These are phyloP conservation scores for Fistulina hepatica DNA, from an alignment of 1,284 basidiomycete species.

Conservation along the genomic window DNA sequence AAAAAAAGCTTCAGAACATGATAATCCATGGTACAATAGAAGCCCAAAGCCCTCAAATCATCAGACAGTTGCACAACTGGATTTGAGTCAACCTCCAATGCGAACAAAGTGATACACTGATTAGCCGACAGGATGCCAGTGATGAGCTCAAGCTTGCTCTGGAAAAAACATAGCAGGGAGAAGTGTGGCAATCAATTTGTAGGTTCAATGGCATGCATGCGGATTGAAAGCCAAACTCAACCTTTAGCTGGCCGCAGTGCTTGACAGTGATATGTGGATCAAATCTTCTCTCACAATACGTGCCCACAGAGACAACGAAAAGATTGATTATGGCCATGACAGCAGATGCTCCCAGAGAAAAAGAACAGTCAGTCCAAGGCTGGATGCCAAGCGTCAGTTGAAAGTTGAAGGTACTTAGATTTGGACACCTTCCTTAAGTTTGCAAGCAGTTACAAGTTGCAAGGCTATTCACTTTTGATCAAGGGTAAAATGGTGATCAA, in stretches of 20 bases:
- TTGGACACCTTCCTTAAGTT: too few relatives aligned
- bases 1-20: constrained; percentile 63
- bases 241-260: constrained; percentile 83
- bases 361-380: too few relatives aligned
- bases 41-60: constrained; percentile 57
- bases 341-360: too few relatives aligned
- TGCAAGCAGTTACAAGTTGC: too few relatives aligned
- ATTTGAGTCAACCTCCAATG: constrained; percentile 44
- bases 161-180: constrained; percentile 9
- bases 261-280: constrained; percentile 64
- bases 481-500: too few relatives aligned
- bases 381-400: too few relatives aligned
- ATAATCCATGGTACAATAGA: constrained; percentile 59
- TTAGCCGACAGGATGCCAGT: constrained; percentile 78
- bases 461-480: too few relatives aligned
- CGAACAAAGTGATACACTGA: constrained; percentile 58
- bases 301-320: constrained; percentile 78
- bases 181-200: constrained; percentile 7
- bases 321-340: constrained; percentile 40
- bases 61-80: constrained; percentile 50
- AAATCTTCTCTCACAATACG: constrained; percentile 75
- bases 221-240: too few relatives aligned
- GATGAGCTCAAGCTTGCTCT: constrained; percentile 81
- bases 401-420: too few relatives aligned
- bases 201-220: constrained; percentile 7